phyloP scores from a whole-genome alignment of 2,329 filamentous ascomycete genomes.

The Colletotrichum chlorophyti region DNA sequence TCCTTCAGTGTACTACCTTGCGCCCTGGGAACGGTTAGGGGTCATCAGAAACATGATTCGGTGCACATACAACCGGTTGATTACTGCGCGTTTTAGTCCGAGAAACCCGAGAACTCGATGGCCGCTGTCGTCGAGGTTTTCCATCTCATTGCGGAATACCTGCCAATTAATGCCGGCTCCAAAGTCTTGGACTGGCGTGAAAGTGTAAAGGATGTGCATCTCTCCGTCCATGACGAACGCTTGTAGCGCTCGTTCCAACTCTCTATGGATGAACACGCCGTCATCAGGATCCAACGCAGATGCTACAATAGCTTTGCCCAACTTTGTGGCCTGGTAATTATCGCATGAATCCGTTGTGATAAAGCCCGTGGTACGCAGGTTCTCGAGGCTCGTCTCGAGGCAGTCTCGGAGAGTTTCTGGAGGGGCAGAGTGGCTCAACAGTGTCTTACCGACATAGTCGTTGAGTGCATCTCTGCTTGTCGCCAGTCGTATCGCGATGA shows the following conservation, averaged over 20 bases:
- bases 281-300: slow-evolving; percentile 78
- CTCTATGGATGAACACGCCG: slow-evolving; percentile 74
- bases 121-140: slow-evolving; percentile 73
- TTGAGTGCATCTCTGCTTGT: slow-evolving; percentile 69
- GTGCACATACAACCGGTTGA: slow-evolving; percentile 68
- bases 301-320: slow-evolving; percentile 75
- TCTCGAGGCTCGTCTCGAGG: slow-evolving; percentile 64
- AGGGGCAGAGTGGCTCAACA: slow-evolving; percentile 66
- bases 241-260: slow-evolving; percentile 70
- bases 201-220: slow-evolving; percentile 80
- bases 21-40: slow-evolving; percentile 54
- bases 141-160: slow-evolving; percentile 74
- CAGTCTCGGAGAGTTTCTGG: slow-evolving; percentile 56
- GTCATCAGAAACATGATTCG: background rate
- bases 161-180: slow-evolving; percentile 71
- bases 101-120: slow-evolving; percentile 72
- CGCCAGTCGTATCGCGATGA: slow-evolving; percentile 71
- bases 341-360: slow-evolving; percentile 56
- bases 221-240: slow-evolving; percentile 84
- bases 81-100: slow-evolving; percentile 70
- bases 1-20: slow-evolving; percentile 72
- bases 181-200: slow-evolving; percentile 71
- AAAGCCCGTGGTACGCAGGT: slow-evolving; percentile 62
- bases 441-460: slow-evolving; percentile 72
- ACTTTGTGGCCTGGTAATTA: slow-evolving; percentile 65